Percentiles rank a stretch among this genome's conserved stretches.
phyloP scores from a whole-genome alignment of 2,329 filamentous ascomycete species.

The Hymenoscyphus repandus region DNA sequence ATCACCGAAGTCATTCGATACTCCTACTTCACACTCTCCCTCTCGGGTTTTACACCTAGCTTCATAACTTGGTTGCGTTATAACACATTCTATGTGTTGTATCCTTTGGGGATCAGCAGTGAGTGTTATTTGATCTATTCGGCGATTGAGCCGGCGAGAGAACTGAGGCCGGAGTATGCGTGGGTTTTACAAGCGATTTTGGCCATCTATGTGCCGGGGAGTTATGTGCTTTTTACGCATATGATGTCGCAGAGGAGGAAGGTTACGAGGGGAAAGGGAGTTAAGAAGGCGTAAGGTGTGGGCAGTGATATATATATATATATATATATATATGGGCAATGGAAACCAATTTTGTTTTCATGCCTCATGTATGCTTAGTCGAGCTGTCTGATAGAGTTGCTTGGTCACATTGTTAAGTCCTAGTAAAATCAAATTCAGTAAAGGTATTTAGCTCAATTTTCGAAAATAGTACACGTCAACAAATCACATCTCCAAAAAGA shows the following conservation, averaged over 20 bases:
- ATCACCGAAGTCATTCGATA: slow-evolving; percentile 92
- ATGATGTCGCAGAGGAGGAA: slow-evolving; percentile 90
- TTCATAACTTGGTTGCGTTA: slow-evolving; percentile 78
- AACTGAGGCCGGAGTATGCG: slow-evolving; percentile 45
- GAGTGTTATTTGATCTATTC: slow-evolving; percentile 78
- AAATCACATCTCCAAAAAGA: no score
- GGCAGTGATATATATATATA: no score
- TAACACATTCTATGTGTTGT: slow-evolving; percentile 89
- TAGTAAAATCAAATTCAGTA: no score
- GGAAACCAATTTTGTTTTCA: no score
- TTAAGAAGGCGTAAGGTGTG: slow-evolving; percentile 32
- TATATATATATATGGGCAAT: no score
- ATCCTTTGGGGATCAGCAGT: slow-evolving; percentile 84
- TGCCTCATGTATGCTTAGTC: no score
- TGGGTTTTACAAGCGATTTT: slow-evolving; percentile 61
- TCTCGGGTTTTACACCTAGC: slow-evolving; percentile 56
- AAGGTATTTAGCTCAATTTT: no score
- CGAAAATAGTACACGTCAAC: no score
- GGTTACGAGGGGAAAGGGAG: slow-evolving; percentile 59
- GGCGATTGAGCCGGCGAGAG: slow-evolving; percentile 56
- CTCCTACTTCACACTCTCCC: slow-evolving; percentile 77
- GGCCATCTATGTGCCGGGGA: slow-evolving; percentile 74
- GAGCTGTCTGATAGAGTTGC: no score
- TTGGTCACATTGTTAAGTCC: no score
- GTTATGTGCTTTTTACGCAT: slow-evolving; percentile 83